phyloP scores from a whole-genome alignment of 78 protist species.

The Dictyostelium intermedium region DNA sequence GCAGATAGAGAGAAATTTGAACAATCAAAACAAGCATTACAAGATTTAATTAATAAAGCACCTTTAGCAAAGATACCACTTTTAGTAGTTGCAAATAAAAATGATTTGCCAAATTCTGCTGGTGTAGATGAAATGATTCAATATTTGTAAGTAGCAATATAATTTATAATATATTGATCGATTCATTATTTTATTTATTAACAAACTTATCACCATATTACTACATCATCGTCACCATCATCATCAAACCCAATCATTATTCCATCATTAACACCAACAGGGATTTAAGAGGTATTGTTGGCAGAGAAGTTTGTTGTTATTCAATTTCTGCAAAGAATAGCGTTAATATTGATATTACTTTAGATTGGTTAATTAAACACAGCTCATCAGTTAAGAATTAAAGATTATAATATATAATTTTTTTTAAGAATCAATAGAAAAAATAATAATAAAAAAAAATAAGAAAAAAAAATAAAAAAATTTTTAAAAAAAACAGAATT shows the following conservation, averaged over 20 bases:
- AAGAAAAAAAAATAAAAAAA: no score
- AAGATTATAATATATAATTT: no score
- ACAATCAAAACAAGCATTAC: constrained; percentile 86
- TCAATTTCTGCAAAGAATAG: constrained; percentile 93
- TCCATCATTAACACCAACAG: background rate
- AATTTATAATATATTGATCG: background rate
- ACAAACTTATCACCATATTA: no score
- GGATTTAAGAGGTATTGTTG: constrained; percentile 72
- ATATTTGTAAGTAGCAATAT: constrained; percentile 61
- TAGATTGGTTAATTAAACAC: constrained; percentile 95
- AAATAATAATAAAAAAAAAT: no score
- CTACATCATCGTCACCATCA: no score
- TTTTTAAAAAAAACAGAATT: no score
- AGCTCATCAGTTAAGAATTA: constrained; percentile 39
- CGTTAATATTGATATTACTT: constrained; percentile 93
- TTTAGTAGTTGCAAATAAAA: constrained; percentile 97
- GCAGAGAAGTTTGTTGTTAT: constrained; percentile 95
- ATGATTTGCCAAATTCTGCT: constrained; percentile 92
- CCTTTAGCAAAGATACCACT: constrained; percentile 95
- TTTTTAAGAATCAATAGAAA: no score
- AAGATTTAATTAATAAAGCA: constrained; percentile 91
- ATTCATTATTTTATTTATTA: background rate
- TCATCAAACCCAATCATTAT: no score
- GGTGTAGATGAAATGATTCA: constrained; percentile 85
- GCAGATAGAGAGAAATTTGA: constrained; percentile 90